These are phyloP conservation scores for Solanum neorickii DNA, from an alignment of 257 asterid species.

Conservation along the genomic window DNA sequence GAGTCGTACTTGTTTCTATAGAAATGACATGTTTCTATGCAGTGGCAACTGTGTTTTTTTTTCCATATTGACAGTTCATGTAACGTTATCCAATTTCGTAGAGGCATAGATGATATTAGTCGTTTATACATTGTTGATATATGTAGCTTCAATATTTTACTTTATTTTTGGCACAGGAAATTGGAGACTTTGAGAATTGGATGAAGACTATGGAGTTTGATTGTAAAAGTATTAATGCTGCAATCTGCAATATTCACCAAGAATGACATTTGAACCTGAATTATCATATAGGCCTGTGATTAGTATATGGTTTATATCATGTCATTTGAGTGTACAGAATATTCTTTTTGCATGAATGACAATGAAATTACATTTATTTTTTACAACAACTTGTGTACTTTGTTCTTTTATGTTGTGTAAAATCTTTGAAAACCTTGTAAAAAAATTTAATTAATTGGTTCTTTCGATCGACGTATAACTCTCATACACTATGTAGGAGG, in stretches of 20 bases:
- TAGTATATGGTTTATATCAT: background rate
- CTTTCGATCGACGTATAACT: background rate
- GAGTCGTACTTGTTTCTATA: background rate
- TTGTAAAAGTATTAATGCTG: conserved; percentile 76
- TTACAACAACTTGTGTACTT: background rate
- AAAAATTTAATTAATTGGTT: background rate
- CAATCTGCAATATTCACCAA: conserved; percentile 78
- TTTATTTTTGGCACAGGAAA: conserved; percentile 40
- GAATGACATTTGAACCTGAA: background rate
- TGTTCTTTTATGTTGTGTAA: background rate
- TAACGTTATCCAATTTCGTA: background rate
- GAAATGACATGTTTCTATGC: background rate
- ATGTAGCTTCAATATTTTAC: background rate
- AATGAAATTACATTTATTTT: background rate
- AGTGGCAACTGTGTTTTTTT: background rate
- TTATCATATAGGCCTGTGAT: background rate
- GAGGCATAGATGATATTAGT: background rate
- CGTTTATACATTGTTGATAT: background rate
- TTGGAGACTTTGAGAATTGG: conserved; percentile 98
- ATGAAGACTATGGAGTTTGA: conserved; percentile 99
- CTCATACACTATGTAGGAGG: background rate
- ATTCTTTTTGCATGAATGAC: background rate
- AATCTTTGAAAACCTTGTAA: background rate
- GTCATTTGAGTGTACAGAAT: background rate
- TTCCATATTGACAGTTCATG: background rate